phyloP scores from a whole-genome alignment of 2,329 filamentous ascomycete species.

The Fusarium sp. region DNA sequence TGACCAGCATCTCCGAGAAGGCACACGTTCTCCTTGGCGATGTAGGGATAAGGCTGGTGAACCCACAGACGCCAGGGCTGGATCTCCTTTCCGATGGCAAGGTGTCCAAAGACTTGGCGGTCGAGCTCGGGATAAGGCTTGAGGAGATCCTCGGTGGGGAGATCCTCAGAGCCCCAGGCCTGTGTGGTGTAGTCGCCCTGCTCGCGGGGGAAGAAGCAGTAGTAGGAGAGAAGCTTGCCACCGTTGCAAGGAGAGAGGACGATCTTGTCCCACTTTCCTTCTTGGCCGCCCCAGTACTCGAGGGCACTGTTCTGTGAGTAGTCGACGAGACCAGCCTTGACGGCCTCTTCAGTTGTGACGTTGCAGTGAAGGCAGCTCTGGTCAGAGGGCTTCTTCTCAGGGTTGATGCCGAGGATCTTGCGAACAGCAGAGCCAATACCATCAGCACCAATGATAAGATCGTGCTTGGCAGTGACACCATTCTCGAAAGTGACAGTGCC shows the following conservation, averaged over 20 bases:
- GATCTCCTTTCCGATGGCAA: slow-evolving; percentile 69
- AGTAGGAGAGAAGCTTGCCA: slow-evolving; percentile 72
- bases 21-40: slow-evolving; percentile 61
- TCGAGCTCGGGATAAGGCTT: slow-evolving; percentile 69
- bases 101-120: slow-evolving; percentile 62
- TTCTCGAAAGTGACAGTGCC: slow-evolving; percentile 64
- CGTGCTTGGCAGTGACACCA: slow-evolving; percentile 59
- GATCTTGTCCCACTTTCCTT: slow-evolving; percentile 73
- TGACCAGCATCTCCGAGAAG: slow-evolving; percentile 74
- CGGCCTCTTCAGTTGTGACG: slow-evolving; percentile 68
- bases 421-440: slow-evolving; percentile 74
- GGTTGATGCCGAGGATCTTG: slow-evolving; percentile 68
- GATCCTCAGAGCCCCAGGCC: slow-evolving; percentile 64
- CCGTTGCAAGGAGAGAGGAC: slow-evolving; percentile 75
- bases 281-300: slow-evolving; percentile 76
- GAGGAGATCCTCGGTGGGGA: slow-evolving; percentile 66
- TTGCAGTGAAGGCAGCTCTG: slow-evolving; percentile 73
- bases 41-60: slow-evolving; percentile 68
- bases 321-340: slow-evolving; percentile 67
- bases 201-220: slow-evolving; percentile 71
- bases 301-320: slow-evolving; percentile 69
- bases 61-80: slow-evolving; percentile 71
- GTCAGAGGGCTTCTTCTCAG: slow-evolving; percentile 67
- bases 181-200: slow-evolving; percentile 64
- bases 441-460: slow-evolving; percentile 71